Base-by-base conservation (phyloP, 2,329 filamentous ascomycete species). In the Herpotrichia juniperi region DNA sequence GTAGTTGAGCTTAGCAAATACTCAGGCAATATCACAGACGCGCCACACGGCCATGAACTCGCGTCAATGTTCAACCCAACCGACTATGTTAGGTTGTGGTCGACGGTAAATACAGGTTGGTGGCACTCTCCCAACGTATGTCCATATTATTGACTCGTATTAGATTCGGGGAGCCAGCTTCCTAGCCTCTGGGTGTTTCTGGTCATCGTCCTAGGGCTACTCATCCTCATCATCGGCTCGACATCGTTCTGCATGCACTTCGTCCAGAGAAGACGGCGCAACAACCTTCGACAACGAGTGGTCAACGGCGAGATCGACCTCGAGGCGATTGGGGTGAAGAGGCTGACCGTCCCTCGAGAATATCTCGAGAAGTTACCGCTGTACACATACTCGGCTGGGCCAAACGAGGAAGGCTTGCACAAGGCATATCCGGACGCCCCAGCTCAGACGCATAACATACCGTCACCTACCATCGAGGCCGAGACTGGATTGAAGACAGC, bases 121-220 rank as follows among this genome's bases (percentile, higher is more conserved):
- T 53, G n/a, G 16, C 42, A 11, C 14, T 24, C 21, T 26, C 10
- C 17, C 28, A 7, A 10, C 37, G 10, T 4, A 25, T 4, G 12
- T 9, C 17, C 21, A 25, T 26, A 17, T 3, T 42, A 16, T 53
- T 57, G 35, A 57, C 21, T 19, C 50, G 39, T 50, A 50, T 31
- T 32, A 61, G 59, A 61, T 25, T 59, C 87, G 79, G 79, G 84
- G 80, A 44, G 78, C 81, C 62, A 77, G 44, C 77, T 92, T 7
- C 88, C 91, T 0, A 87, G 84, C 11, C 80, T 96, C 1, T 97
- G 93, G 93, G 84, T 90, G 0, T 96, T 96, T 64, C 69, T 87
- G 4, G 77, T 86, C 24, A 79, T 83, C 30, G 87, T 96, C 37
- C 76, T 93, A 12, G 91, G 83, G 3, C 83, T 93, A 1, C 78